phyloP scores from a whole-genome alignment of 1,284 basidiomycete species.

The Melanopsichium pennsylvanicum region DNA sequence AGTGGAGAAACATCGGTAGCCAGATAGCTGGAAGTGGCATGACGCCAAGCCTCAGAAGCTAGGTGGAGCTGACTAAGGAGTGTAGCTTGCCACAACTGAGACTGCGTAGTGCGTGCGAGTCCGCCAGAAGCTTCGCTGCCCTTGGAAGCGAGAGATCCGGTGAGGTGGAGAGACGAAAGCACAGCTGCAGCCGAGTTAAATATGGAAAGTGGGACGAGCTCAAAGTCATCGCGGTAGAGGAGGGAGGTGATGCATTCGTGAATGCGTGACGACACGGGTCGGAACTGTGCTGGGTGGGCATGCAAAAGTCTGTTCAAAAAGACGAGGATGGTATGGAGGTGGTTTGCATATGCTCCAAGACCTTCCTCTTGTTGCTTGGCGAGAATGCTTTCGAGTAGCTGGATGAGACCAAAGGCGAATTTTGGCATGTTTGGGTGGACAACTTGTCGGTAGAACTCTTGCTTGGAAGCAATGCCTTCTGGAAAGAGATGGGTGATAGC shows the following conservation, averaged over 20 bases:
- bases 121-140: conserved; percentile 35
- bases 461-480: conserved; percentile 26
- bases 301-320: conserved; percentile 28
- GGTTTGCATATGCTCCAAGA: background rate
- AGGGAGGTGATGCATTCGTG: conserved; percentile 30
- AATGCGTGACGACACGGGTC: conserved; percentile 37
- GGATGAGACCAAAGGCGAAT: conserved; percentile 11
- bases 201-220: conserved; percentile 6
- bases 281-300: conserved; percentile 40
- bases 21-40: conserved; percentile 35
- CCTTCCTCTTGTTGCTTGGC: conserved; percentile 7
- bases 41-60: conserved; percentile 21
- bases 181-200: conserved; percentile 28
- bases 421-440: conserved; percentile 45
- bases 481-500: conserved; percentile 26
- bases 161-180: conserved; percentile 47
- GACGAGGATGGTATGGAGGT: conserved; percentile 18
- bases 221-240: conserved; percentile 28
- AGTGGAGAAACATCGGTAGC: background rate
- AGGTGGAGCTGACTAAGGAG: conserved; percentile 27
- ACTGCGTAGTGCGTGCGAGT: conserved; percentile 38
- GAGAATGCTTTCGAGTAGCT: conserved; percentile 17
- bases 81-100: conserved; percentile 51
- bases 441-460: conserved; percentile 51
- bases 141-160: conserved; percentile 41